Evolutionary conservation across 139 green algal species (phyloP), one percentile per base, ranked within the genome.

Genomic region (Limnomonas spitsbergensis): DNA sequence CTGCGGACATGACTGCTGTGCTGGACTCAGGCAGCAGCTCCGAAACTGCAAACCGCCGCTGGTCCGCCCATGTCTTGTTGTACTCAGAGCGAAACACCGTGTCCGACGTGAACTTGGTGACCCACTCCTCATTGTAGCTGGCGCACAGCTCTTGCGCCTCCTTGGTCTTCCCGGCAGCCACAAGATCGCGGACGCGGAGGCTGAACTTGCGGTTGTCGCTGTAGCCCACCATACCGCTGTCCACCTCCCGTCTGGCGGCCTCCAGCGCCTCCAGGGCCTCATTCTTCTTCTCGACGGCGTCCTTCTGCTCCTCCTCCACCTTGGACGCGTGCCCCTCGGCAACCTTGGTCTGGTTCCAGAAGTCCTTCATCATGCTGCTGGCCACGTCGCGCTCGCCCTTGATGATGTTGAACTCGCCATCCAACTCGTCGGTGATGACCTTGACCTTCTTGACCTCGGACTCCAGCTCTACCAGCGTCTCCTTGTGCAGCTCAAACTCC

Each of bases 201-300:
- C 73, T 81, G 39, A 89, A 86, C 39, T 82, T 81, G 53, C 87
- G 82, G 81, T 91, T 91, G n/a, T 86, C 84, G 14, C 87, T 78
- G 71, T 83, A 91, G 47, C 84, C 79, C 38, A 7, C 1, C 78
- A 85, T 84, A 70, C 70, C 78, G 7, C 66, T 75, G 72, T 88
- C 69, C 35, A 73, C 66, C 40, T 85, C 84, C 2, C 1, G 35
- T 29, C 77, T 77, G 1, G 68, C 71, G 40, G 76, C 75, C 9
- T 83, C 56, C 66, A 86, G 56, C 0, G 78, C 40, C 31, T 78
- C 75, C 27, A 82, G 73, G 0, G 72, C 52, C 29, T 79, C 76
- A 54, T 88, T 82, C 84, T 89, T 91, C 38, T 40, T 75, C 31
- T 26, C 38, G 3, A 80, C 79, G 6, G 69, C 69, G 39, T 83